These are phyloP conservation scores for Paradendryphiella salina DNA, from an alignment of 2,329 filamentous ascomycete genomes.

Conservation along the genomic window DNA sequence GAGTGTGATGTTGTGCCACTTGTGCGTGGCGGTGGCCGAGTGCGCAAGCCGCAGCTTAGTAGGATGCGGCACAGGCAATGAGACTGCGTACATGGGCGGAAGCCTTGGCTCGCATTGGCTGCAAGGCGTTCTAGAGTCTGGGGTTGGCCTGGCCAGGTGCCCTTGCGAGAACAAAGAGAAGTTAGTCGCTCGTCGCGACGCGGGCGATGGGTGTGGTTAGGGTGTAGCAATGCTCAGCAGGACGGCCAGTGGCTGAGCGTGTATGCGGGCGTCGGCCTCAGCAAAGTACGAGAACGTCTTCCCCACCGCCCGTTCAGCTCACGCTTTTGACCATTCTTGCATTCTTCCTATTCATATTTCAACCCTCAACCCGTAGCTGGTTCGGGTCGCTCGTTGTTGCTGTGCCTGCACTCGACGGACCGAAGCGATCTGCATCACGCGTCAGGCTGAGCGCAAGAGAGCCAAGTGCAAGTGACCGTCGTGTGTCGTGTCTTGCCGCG, in stretches of 20 bases:
- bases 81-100: conserved; percentile 5
- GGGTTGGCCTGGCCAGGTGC: conserved; percentile 7
- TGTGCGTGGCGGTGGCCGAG: not conserved
- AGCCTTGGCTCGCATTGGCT: conserved; percentile 12
- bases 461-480: conserved; percentile 6
- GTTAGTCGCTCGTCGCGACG: not conserved
- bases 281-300: conserved; percentile 17
- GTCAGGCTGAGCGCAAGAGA: conserved; percentile 28
- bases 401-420: conserved; percentile 11
- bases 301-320: conserved; percentile 12
- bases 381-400: conserved; percentile 9
- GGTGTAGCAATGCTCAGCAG: conserved; percentile 8
- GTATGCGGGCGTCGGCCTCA: conserved; percentile 23
- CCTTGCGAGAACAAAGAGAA: conserved; percentile 3
- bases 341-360: not conserved
- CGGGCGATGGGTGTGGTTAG: not conserved
- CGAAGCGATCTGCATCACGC: conserved; percentile 28
- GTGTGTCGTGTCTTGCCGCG: not conserved
- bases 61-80: conserved; percentile 16
- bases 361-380: not conserved
- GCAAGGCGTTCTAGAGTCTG: conserved; percentile 8
- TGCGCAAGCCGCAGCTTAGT: conserved; percentile 5
- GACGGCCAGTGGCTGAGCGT: conserved; percentile 26
- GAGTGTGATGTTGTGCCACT: no score
- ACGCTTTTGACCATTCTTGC: conserved; percentile 3